These are phyloP conservation scores for Rhizoclosmatium globosum DNA, from an alignment of 192 early-diverging fungal genomes.

Conservation along the genomic window DNA sequence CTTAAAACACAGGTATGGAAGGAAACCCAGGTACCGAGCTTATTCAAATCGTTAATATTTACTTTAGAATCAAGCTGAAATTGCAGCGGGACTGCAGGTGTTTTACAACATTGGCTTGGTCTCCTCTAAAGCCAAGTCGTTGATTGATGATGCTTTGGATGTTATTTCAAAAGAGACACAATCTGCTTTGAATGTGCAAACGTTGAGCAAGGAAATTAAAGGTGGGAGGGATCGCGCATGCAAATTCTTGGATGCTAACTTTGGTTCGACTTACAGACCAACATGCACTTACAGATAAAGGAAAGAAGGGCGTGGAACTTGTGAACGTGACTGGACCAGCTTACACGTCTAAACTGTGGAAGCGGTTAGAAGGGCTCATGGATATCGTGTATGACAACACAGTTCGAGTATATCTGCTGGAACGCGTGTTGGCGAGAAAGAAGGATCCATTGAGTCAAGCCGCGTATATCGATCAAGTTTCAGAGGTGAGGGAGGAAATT, in stretches of 20 bases:
- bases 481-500: slow-evolving; percentile 38
- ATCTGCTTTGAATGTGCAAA: slow-evolving; percentile 33
- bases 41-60: background rate
- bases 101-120: slow-evolving; percentile 54
- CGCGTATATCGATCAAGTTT: slow-evolving; percentile 55
- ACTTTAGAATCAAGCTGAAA: slow-evolving; percentile 55
- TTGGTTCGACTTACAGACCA: slow-evolving; percentile 18
- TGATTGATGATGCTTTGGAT: slow-evolving; percentile 47
- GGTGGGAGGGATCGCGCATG: slow-evolving; percentile 17
- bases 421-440: slow-evolving; percentile 53
- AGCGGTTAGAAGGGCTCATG: slow-evolving; percentile 50
- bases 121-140: slow-evolving; percentile 31
- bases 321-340: slow-evolving; percentile 19
- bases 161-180: slow-evolving; percentile 44
- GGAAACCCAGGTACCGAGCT: too few relatives aligned
- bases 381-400: slow-evolving; percentile 54
- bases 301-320: slow-evolving; percentile 35
- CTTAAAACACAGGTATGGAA: slow-evolving; percentile 43
- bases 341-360: slow-evolving; percentile 50
- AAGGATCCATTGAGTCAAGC: slow-evolving; percentile 49
- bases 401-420: slow-evolving; percentile 55
- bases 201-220: slow-evolving; percentile 53
- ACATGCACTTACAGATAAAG: slow-evolving; percentile 10
- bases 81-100: slow-evolving; percentile 54
- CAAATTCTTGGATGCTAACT: background rate